Evolutionary conservation across 176 grass and related monocot genomes (phyloP).

Genomic region (Carex littledalei): DNA sequence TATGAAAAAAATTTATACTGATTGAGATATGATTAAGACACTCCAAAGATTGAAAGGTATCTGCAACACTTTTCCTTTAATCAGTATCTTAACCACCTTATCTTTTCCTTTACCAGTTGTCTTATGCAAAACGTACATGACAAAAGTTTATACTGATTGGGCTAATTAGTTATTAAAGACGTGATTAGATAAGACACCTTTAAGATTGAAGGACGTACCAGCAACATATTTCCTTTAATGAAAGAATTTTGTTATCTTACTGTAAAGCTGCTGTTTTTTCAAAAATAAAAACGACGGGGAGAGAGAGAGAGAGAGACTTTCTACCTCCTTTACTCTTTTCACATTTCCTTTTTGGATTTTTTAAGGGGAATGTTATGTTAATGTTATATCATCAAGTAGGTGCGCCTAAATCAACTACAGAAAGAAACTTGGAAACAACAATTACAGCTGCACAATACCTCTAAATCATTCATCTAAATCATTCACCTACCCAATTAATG

Average conservation of each 20-base stretch:
- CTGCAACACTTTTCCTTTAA: too few relatives aligned
- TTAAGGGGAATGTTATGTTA: neutral
- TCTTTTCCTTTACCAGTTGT: neutral
- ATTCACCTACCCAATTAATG: neutral
- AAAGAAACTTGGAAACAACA: neutral
- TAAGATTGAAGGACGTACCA: neutral
- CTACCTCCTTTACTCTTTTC: neutral
- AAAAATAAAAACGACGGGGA: neutral
- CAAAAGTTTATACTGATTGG: neutral
- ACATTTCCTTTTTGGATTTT: neutral
- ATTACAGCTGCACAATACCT: neutral
- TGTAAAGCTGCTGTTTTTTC: neutral
- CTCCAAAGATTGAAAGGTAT: too few relatives aligned
- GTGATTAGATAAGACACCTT: neutral
- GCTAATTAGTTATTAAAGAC: neutral
- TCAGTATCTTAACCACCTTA: too few relatives aligned
- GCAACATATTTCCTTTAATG: neutral
- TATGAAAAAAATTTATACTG: neutral
- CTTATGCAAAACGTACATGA: neutral
- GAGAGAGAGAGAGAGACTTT: neutral
- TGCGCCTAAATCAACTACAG: neutral
- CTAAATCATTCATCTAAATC: neutral
- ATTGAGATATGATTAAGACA: neutral
- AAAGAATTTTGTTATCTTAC: neutral
- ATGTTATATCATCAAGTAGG: neutral